Evolutionary conservation across 1,284 basidiomycete species (phyloP), one percentile per base, ranked within the genome.

Genomic region (Sparassis latifolia): DNA sequence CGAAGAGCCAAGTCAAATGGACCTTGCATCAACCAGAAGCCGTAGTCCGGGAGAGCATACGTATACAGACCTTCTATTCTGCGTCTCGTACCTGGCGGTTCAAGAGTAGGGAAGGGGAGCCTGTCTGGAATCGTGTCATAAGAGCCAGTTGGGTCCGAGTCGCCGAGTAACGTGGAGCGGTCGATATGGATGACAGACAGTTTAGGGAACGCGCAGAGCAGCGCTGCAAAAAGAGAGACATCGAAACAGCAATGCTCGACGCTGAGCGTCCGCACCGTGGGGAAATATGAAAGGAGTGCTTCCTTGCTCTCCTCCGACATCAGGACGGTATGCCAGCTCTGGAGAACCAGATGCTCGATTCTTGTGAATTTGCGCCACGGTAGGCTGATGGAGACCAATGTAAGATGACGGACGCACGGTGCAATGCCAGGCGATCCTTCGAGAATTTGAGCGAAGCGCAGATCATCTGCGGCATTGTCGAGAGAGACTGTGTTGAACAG

Each of bases 401-500:
- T 41, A 43, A 52, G 51, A 2, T 33, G 42, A 29, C 43, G 47
- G 33, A 52, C 47, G 33, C 39, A 52, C 12, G 30, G 29, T 10
- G 51, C 47, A 35, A 52, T 33, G 31, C 48, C 12, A 29, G 51
- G 51, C 2, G 51, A 39, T 20, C 33, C 37, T 12, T 42, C 37
- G 38, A 52, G 42, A n/a, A 52, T 6, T n/a, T 10, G n/a, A 28
- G 48, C 51, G 35, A 52, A 44, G 20, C 35, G 42, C 10, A 10
- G 30, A 40, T 52, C 48, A 5, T 33, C 40, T 10, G 20, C n/a
- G 28, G 47, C 44, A 4, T 45, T 47, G 3, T 41, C 38, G 4
- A 52, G 37, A 43, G 40, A 31, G 38, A 52, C 39, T 30, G 42
- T 42, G 42, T 44, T 41, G 48, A 53, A 53, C n/a, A 50, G 41